phyloP scores from a whole-genome alignment of 148 eudicot genomes.

The Drosera capensis region DNA sequence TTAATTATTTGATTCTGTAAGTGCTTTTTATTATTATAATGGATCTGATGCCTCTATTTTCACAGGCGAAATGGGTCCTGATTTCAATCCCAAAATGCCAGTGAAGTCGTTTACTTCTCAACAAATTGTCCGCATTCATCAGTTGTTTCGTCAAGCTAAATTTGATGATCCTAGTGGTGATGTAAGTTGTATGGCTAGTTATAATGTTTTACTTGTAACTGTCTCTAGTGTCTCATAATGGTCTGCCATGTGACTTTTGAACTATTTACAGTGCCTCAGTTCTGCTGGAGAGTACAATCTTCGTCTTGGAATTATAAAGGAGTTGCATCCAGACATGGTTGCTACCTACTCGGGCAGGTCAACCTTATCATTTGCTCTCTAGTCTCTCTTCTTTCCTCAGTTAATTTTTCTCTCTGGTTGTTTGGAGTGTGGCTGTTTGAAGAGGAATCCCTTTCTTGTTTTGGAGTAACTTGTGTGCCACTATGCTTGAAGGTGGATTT shows the following conservation, averaged over 20 bases:
- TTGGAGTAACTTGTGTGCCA: no score
- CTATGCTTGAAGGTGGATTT: not conserved
- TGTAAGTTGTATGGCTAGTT: slow-evolving; percentile 39
- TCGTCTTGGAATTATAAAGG: slow-evolving; percentile 94
- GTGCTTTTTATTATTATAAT: no score
- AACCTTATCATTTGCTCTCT: no score
- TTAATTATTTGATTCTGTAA: no score
- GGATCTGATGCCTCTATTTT: slow-evolving; percentile 9
- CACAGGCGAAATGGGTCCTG: slow-evolving; percentile 94
- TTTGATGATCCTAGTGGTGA: slow-evolving; percentile 98
- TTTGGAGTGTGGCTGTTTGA: no score
- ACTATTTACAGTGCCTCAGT: slow-evolving; percentile 74
- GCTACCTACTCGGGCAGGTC: slow-evolving; percentile 99
- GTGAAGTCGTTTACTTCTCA: slow-evolving; percentile 86
- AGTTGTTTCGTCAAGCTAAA: slow-evolving; percentile 97
- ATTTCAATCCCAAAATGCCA: slow-evolving; percentile 70
- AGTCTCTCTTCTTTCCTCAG: slow-evolving; percentile 1
- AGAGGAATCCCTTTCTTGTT: not conserved
- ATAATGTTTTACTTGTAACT: not conserved
- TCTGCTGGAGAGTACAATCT: slow-evolving; percentile 99
- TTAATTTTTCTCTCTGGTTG: slow-evolving; percentile 2
- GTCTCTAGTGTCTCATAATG: slow-evolving; percentile 3
- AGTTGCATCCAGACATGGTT: slow-evolving; percentile 99
- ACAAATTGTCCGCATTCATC: slow-evolving; percentile 94
- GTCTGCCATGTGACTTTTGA: slow-evolving; percentile 4